Evolutionary conservation across 495 filamentous ascomycete species (phyloP).

Genomic region (Cryomyces minteri): DNA sequence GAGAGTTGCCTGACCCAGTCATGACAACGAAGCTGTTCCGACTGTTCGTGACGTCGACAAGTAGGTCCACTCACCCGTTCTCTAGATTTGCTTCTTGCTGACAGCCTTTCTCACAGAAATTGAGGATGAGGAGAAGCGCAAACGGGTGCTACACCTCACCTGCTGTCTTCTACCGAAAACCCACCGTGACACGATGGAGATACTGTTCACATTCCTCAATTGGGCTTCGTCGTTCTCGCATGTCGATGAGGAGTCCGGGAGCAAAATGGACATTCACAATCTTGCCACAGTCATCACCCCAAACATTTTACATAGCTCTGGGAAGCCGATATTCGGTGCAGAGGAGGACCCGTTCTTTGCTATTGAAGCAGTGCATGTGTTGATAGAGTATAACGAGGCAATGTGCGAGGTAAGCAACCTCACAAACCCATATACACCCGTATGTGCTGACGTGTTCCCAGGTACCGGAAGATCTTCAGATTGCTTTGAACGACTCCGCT

Average conservation of each 20-base stretch:
- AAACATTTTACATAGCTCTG: slow-evolving; percentile 72
- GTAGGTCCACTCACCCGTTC: slow-evolving; percentile 24
- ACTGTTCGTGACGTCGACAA: slow-evolving; percentile 77
- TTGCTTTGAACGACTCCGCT: slow-evolving; percentile 62
- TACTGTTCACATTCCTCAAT: slow-evolving; percentile 90
- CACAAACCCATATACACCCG: not conserved
- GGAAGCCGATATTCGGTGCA: slow-evolving; percentile 30
- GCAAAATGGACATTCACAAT: slow-evolving; percentile 99
- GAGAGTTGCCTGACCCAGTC: slow-evolving; percentile 86
- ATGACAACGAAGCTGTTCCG: slow-evolving; percentile 89
- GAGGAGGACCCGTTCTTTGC: slow-evolving; percentile 72
- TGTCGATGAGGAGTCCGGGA: slow-evolving; percentile 80
- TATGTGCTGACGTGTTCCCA: slow-evolving; percentile 17
- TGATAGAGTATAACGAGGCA: slow-evolving; percentile 84
- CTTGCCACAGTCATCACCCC: slow-evolving; percentile 96
- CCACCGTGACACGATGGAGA: slow-evolving; percentile 87
- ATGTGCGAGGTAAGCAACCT: slow-evolving; percentile 76
- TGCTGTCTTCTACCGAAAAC: slow-evolving; percentile 88
- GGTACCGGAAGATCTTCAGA: slow-evolving; percentile 85
- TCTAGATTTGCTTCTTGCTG: not conserved
- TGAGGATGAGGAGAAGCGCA: slow-evolving; percentile 61
- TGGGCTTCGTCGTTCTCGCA: slow-evolving; percentile 96
- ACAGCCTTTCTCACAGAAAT: slow-evolving; percentile 40
- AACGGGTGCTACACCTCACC: slow-evolving; percentile 71
- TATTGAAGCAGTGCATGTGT: slow-evolving; percentile 73